phyloP scores from a whole-genome alignment of 768 basidiomycete species.

The Tricholoma hemisulphureum region DNA sequence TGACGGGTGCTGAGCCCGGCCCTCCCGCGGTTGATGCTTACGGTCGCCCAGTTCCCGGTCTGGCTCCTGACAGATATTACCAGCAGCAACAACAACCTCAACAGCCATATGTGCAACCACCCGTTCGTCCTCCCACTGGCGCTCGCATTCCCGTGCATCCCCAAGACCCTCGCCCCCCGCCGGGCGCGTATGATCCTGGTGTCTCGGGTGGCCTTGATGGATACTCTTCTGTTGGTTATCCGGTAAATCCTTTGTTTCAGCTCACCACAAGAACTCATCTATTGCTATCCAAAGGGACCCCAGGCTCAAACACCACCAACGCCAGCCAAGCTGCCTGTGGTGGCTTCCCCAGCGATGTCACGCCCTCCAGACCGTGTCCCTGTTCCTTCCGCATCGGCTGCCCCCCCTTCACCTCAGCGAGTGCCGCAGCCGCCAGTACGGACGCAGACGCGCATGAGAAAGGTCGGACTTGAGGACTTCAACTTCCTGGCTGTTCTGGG shows the following conservation, averaged over 20 bases:
- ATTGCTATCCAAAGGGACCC: constrained; percentile 7
- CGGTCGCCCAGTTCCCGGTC: constrained; percentile 35
- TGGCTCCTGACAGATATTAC: constrained; percentile 39
- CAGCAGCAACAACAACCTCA: constrained; percentile 32
- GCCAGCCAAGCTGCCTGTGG: constrained; percentile 35
- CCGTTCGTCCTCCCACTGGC: constrained; percentile 41
- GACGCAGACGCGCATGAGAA: constrained; percentile 59
- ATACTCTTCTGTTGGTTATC: constrained; percentile 37
- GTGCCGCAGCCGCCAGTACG: constrained; percentile 37
- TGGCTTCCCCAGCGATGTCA: constrained; percentile 30
- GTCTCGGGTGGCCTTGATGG: constrained; percentile 25
- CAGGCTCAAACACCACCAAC: constrained; percentile 27
- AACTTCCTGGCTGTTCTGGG: constrained; percentile 98
- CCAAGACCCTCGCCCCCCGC: constrained; percentile 34
- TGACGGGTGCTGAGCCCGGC: constrained; percentile 39
- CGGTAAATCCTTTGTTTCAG: constrained; percentile 18
- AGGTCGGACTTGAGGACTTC: constrained; percentile 97
- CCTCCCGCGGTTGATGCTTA: constrained; percentile 35
- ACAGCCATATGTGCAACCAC: constrained; percentile 27
- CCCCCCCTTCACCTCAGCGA: constrained; percentile 24
- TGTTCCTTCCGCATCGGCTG: constrained; percentile 8
- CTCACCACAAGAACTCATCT: background rate
- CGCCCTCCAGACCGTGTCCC: constrained; percentile 31
- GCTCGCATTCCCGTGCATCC: constrained; percentile 44
- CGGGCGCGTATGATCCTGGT: constrained; percentile 33